A percentile compares a stretch with the other conserved stretches of the same genome.
Evolutionary conservation across 2,329 filamentous ascomycete species (phyloP).

Genomic region (Pseudocercospora cruenta): DNA sequence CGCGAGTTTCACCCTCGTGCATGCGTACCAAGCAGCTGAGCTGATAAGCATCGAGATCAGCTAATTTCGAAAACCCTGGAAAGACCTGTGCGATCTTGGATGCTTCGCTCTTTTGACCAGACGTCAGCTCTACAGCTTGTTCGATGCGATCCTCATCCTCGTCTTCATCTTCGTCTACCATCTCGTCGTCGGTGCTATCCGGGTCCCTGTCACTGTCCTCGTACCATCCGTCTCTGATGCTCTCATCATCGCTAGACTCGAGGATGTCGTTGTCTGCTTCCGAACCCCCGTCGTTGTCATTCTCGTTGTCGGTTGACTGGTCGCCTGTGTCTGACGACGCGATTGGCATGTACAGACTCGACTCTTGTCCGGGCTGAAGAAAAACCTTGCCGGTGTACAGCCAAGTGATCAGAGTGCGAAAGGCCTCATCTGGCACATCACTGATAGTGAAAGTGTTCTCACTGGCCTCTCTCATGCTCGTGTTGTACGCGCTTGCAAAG

Average conservation of each 20-base stretch:
- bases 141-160: not conserved
- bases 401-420: slow-evolving; percentile 6
- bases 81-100: not conserved
- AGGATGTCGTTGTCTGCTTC: too few species aligned
- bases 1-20: not conserved
- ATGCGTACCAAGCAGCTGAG: not conserved
- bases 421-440: not conserved
- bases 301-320: not conserved
- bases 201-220: not conserved
- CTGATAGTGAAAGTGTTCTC: slow-evolving; percentile 3
- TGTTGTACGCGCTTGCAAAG: slow-evolving; percentile 11
- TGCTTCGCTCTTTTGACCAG: not conserved
- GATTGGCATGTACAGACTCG: too few species aligned
- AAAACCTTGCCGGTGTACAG: slow-evolving; percentile 13
- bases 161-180: not conserved
- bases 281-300: too few species aligned
- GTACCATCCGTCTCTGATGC: not conserved
- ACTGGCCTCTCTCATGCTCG: slow-evolving; percentile 1
- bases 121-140: not conserved
- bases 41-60: slow-evolving; percentile 12
- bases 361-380: not conserved
- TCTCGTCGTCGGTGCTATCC: not conserved
- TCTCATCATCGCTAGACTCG: not conserved
- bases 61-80: not conserved
- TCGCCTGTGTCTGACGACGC: too few species aligned